Evolutionary conservation across 2,329 filamentous ascomycete genomes (phyloP), one percentile per base, ranked within the genome.

Genomic region (Blastomyces silverae): DNA sequence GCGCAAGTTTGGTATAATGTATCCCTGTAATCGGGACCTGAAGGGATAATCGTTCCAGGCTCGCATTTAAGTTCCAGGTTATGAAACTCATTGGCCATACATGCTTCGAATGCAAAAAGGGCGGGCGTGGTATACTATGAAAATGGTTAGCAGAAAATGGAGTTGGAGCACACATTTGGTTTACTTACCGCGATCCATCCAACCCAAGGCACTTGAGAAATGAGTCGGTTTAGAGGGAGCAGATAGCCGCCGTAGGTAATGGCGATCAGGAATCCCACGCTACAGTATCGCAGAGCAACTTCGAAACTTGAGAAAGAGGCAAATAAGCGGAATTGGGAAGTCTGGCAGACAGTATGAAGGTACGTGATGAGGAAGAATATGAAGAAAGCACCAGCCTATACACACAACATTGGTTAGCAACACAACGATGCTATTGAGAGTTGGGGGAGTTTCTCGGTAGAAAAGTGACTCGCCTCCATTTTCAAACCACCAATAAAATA

Each of bases 401-500:
- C 34, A 22, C 7, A 34, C 17, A 34, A 31, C 7, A 10, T 55
- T n/a, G 8, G 55, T 65, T 56, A 64, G 63, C 31, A 61, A 53
- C 25, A 64, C 15, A 25, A 11, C 10, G 25, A 50, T 28, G 2
- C 28, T 7, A 6, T 10, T 37, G 22, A 22, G 3, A n/a, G n/a
- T 48, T 50, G 8, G 15, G 8, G 15, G 17, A 11, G 37, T n/a
- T 25, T 25, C 10, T 37, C n/a, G n/a, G 55, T 34, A 8, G 17
- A n/a, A n/a, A 57, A 13, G 42, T 5, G 10, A 64, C 63, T 39
- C 7, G 50, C 63, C 37, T 64, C 37, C 63, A 64, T 53, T 31
- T 64, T 48, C 31, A 64, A 39, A 4, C 86, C 86, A 17, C 83
- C 86, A 85, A 92, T 90, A 74, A 92, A 92, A 76, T 92, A 92